A percentile compares a stretch with the other conserved stretches of the same genome.
phyloP scores from a whole-genome alignment of 2,329 filamentous ascomycete species.

The Microthyrium microscopicum region DNA sequence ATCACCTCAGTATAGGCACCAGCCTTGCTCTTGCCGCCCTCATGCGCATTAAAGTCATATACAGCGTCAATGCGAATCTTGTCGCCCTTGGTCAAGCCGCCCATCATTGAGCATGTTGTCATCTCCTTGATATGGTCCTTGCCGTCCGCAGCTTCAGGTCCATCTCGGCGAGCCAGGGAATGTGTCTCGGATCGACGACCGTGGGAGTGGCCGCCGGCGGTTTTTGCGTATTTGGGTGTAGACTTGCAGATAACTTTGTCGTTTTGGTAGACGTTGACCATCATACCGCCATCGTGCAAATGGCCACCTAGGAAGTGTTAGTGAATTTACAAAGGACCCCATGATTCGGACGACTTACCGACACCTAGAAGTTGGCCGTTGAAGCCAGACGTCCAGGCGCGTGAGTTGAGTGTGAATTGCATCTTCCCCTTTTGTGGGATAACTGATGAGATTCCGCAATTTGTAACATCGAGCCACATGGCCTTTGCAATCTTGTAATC shows the following conservation, averaged over 20 bases:
- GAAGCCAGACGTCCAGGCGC: not conserved
- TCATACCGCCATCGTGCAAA: constrained; percentile 1
- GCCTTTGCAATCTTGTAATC: constrained; percentile 4
- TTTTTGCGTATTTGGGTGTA: not conserved
- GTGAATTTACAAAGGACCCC: too few species aligned
- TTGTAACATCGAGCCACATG: constrained; percentile 2
- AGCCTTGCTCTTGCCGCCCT: not conserved
- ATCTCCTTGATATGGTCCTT: not conserved
- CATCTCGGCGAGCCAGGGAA: not conserved
- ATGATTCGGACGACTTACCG: not conserved
- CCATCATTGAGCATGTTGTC: not conserved
- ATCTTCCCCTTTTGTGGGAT: not conserved
- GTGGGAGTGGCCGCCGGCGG: too few species aligned
- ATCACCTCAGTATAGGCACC: constrained; percentile 1
- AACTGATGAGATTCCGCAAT: constrained; percentile 1
- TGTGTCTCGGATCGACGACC: too few species aligned
- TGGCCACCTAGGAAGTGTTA: not conserved
- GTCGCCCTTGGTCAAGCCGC: not conserved
- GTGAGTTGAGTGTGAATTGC: not conserved
- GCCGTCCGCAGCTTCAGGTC: too few species aligned
- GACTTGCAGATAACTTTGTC: not conserved
- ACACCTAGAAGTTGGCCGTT: not conserved
- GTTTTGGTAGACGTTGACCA: not conserved
- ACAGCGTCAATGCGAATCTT: constrained; percentile 2
- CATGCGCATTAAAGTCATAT: not conserved